These are phyloP conservation scores for Aspergillus aculeatinus DNA, from an alignment of 2,329 filamentous ascomycete genomes.

Conservation along the genomic window DNA sequence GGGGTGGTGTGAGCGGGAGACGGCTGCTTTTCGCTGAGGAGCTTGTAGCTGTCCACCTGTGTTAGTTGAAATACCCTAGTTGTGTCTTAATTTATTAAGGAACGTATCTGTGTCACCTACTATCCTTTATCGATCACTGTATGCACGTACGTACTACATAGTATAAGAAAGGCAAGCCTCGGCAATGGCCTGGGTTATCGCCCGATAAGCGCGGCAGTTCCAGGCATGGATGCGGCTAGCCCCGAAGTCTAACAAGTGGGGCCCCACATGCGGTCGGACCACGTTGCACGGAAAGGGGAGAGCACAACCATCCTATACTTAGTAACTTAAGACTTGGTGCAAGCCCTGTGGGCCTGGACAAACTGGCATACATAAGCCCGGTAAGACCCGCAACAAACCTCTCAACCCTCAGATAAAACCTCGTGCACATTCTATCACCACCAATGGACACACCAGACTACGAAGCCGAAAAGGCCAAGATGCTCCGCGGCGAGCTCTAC, in stretches of 20 bases:
- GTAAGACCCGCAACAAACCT: too few relatives aligned
- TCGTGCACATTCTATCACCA: too few relatives aligned
- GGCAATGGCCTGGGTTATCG: background rate
- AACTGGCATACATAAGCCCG: background rate
- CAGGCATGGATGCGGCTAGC: background rate
- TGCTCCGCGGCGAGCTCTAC: slow-evolving; percentile 66
- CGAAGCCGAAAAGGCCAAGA: slow-evolving; percentile 29
- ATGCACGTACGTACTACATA: too few relatives aligned
- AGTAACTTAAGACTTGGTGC: too few relatives aligned
- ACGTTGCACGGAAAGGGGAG: background rate
- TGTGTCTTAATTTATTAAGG: background rate
- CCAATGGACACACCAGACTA: background rate
- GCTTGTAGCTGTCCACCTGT: too few relatives aligned
- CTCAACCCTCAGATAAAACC: background rate
- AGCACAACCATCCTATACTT: too few relatives aligned
- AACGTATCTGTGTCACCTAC: too few relatives aligned
- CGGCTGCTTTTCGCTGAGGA: background rate
- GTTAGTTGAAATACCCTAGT: background rate
- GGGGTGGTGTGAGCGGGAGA: slow-evolving; percentile 36
- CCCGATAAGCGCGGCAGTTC: background rate
- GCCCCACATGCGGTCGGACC: background rate
- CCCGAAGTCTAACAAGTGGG: background rate
- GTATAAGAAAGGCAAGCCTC: background rate
- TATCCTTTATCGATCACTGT: too few relatives aligned
- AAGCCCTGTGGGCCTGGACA: background rate